phyloP scores from a whole-genome alignment of 2,329 filamentous ascomycete species.

The Aspergillus jensenii region DNA sequence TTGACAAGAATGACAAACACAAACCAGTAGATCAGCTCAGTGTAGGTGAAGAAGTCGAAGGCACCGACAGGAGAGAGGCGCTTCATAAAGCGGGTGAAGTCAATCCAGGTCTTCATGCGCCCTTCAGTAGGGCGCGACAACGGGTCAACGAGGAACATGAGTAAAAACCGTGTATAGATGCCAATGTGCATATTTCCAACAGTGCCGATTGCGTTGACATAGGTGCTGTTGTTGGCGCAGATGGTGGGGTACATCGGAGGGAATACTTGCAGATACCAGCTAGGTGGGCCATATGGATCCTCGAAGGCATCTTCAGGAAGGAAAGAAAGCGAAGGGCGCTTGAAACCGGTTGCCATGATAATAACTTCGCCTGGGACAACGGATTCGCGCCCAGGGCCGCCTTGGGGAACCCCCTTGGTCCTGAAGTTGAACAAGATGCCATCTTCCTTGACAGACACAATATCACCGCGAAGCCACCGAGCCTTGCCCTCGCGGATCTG shows the following conservation, averaged over 20 bases:
- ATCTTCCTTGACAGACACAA: conserved; percentile 61
- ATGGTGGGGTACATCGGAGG: conserved; percentile 71
- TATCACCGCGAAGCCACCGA: conserved; percentile 79
- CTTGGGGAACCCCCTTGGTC: conserved; percentile 69
- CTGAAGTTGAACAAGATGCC: conserved; percentile 73
- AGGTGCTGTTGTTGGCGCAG: conserved; percentile 81
- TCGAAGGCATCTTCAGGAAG: conserved; percentile 71
- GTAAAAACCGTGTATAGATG: conserved; percentile 79
- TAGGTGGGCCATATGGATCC: conserved; percentile 73
- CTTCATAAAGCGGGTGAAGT: conserved; percentile 76
- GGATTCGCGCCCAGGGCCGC: conserved; percentile 69
- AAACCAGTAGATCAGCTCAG: conserved; percentile 84
- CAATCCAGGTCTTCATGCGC: conserved; percentile 85
- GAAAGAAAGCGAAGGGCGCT: conserved; percentile 71
- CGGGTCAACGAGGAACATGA: conserved; percentile 83
- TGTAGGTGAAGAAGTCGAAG: conserved; percentile 88
- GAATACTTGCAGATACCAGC: conserved; percentile 88
- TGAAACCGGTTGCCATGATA: conserved; percentile 80
- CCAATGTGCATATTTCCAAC: conserved; percentile 89
- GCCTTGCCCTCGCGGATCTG: conserved; percentile 71
- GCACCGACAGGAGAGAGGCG: conserved; percentile 67
- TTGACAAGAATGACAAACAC: conserved; percentile 75
- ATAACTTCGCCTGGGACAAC: conserved; percentile 71
- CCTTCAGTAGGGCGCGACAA: conserved; percentile 68
- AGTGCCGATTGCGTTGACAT: conserved; percentile 75